A percentile compares a stretch with the other conserved stretches of the same genome.
Evolutionary conservation across 768 basidiomycete species (phyloP).

Genomic region (Suillus alpinus): DNA sequence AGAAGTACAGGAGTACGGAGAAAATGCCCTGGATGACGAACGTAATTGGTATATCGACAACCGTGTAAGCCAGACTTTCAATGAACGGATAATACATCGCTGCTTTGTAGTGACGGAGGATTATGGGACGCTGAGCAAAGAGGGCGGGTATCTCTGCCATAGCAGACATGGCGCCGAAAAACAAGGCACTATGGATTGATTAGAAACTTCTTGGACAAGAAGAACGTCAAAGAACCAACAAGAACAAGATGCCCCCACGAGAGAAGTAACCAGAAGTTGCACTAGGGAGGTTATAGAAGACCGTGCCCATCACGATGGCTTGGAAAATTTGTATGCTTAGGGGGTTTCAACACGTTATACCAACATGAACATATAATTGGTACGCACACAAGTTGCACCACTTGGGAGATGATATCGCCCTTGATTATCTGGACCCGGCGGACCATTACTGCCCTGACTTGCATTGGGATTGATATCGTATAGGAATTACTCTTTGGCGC

Average conservation of each 20-base stretch:
- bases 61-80: constrained; percentile 43
- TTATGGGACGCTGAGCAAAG: constrained; percentile 43
- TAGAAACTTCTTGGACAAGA: constrained; percentile 8
- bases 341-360: not conserved
- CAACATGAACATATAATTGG: constrained; percentile 15
- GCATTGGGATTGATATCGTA: constrained; percentile 47
- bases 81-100: constrained; percentile 53
- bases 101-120: constrained; percentile 39
- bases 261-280: constrained; percentile 40
- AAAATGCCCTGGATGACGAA: constrained; percentile 35
- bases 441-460: constrained; percentile 44
- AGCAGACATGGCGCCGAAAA: constrained; percentile 55
- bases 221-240: constrained; percentile 39
- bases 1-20: constrained; percentile 52
- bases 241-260: constrained; percentile 82
- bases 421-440: constrained; percentile 46
- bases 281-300: constrained; percentile 43
- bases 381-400: constrained; percentile 27
- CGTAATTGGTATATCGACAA: constrained; percentile 47
- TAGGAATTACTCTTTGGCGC: constrained; percentile 44
- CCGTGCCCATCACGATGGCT: constrained; percentile 35
- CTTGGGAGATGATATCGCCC: constrained; percentile 35
- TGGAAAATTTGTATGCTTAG: constrained; percentile 39
- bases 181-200: constrained; percentile 40
- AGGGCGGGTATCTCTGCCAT: constrained; percentile 59